A percentile compares a stretch with the other conserved stretches of the same genome.
Evolutionary conservation across 2,329 filamentous ascomycete genomes (phyloP).

Genomic region (Sphaerostilbella broomeana): DNA sequence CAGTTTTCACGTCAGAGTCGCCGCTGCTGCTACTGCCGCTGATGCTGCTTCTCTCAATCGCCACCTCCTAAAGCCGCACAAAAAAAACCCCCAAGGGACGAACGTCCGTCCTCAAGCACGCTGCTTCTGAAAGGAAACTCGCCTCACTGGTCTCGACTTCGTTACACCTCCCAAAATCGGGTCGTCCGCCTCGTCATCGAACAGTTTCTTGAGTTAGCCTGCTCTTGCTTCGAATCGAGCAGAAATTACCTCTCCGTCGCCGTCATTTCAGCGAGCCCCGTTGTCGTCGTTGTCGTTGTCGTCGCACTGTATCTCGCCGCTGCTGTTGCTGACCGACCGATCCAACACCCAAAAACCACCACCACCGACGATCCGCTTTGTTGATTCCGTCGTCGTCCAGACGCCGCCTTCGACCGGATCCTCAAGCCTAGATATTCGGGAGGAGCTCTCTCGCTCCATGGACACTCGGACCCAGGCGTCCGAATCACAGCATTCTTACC

Average conservation of each 20-base stretch:
- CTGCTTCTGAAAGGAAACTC: background rate
- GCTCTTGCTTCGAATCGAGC: background rate
- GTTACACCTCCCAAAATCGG: slow-evolving; percentile 3
- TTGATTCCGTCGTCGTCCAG: slow-evolving; percentile 5
- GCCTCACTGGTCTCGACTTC: background rate
- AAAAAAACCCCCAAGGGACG: no score
- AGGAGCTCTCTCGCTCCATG: slow-evolving; percentile 28
- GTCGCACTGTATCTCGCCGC: slow-evolving; percentile 1
- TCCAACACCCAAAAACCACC: no score
- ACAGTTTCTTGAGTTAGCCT: background rate
- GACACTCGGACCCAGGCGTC: slow-evolving; percentile 32
- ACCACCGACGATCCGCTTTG: background rate
- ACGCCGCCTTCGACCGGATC: slow-evolving; percentile 11
- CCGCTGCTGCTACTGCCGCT: slow-evolving; percentile 6
- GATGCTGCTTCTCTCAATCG: no score
- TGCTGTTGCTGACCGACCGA: slow-evolving; percentile 4
- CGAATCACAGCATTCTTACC: slow-evolving; percentile 34
- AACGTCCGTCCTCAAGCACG: slow-evolving; percentile 9
- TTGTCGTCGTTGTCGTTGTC: slow-evolving; percentile 3
- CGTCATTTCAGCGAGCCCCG: no score
- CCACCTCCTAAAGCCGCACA: no score
- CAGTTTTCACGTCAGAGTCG: slow-evolving; percentile 1
- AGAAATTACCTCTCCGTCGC: background rate
- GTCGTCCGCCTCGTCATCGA: background rate
- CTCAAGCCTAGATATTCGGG: slow-evolving; percentile 8